Evolutionary conservation across 129 eudicot species (phyloP), one percentile per base, ranked within the genome.

Genomic region (Silybum marianum): DNA sequence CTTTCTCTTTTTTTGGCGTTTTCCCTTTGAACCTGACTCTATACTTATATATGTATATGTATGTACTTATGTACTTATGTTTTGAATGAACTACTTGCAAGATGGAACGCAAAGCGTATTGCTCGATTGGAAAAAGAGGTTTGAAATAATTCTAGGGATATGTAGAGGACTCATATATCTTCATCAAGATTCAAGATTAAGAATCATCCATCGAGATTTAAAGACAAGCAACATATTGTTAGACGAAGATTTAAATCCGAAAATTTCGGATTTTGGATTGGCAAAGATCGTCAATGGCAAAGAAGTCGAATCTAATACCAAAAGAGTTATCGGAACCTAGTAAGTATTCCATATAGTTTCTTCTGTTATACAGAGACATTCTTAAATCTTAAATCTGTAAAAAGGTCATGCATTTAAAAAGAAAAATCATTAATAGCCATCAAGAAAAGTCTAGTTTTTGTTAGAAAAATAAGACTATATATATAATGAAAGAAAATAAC

Each of bases 171-270:
- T 89, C 30, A 71, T 89, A 16, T 89, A 89, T 79, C 90, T 89
- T 79, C 92, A 89, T 80, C 92, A 89, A 86, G 92, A 89, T 74
- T 89, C 92, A 4, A 86, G 92, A 71, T 74, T 86, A 78, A 89
- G 91, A 71, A 85, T 88, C 65, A 83, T 88, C 23, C 91, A 88
- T 54, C 80, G 91, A 83, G 91, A 88, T 83, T 75, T 88, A 51
- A 88, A 88, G 69, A 84, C 88, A 2, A 87, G 90, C 62, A 87
- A 87, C 38, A 80, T 87, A n/a, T 79, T 87, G 72, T 71, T 87
- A 63, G 88, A 88, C 14, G 86, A 85, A 63, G 88, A 85, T 42
- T 46, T 88, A 76, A 88, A 78, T 63, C 86, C 91, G 51, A 88
- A 88, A 79, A 85, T 85, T 30, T 88, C 88, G 40, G 91, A 84